Evolutionary conservation across 495 filamentous ascomycete genomes (phyloP), one percentile per base, ranked within the genome.

Genomic region (Collariella sp.): DNA sequence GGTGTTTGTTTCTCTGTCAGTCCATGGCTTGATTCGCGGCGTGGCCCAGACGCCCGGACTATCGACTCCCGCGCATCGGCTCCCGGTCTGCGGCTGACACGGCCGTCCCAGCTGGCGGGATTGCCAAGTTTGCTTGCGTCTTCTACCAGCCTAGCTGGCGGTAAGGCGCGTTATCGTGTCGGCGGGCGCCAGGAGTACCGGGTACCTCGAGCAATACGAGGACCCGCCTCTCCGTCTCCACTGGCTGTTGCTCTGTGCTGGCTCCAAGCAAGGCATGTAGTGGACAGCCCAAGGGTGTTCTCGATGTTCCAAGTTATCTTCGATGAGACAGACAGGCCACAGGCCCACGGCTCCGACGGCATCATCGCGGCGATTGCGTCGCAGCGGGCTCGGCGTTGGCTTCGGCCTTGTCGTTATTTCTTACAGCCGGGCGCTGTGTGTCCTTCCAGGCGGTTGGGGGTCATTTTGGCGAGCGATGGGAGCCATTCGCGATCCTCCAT

Each of bases 141-240:
- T 35, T 23, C 20, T 23, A 44, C 22, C 43, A 46, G 44, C 52
- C 52, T n/a, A 13, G 19, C 52, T 42, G 44, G 52, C 44, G 53
- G 45, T 41, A 49, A 46, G 43, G 24, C 23, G 19, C 41, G 43
- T 20, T 41, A n/a, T 52, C 35, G 48, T 34, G 31, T 45, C 39
- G 29, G 26, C 11, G 6, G 5, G 54, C 46, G 33, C 40, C 42
- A 31, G 47, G 6, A 10, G 54, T 51, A 40, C 40, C 42, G 20
- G 47, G 47, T 34, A 57, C 54, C 13, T 31, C 3, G 13, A 44
- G 40, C 18, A 53, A 58, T 58, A 58, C 56, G 56, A 58, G 50
- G 56, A 20, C 31, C 55, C 56, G 39, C 56, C 45, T 42, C 49
- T 49, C 12, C 41, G 22, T 42, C 49, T 49, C 12, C 41, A 31